Conservation (phyloP, 2,329 filamentous ascomycete genomes). For the Coniochaeta hoffmannii region DNA sequence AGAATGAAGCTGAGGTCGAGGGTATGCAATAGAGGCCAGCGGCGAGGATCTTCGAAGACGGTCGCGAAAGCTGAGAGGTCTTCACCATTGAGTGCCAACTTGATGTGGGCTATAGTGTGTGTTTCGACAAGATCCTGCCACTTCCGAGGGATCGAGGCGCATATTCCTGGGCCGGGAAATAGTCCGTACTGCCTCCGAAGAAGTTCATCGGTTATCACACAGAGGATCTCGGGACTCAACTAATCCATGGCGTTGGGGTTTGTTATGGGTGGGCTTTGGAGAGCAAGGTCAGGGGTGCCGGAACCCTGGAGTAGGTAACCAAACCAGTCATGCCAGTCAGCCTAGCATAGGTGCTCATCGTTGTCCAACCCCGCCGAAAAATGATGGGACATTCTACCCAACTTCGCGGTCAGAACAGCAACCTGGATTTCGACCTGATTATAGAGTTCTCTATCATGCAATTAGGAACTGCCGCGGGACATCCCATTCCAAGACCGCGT, state of each 20-base stretch:
- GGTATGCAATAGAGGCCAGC: neutral
- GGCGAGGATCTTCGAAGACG: neutral
- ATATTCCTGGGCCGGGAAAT: neutral
- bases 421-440: too few species aligned
- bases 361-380: too few species aligned
- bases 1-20: neutral
- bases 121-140: neutral
- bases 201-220: neutral
- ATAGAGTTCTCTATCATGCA: too few species aligned
- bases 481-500: too few species aligned
- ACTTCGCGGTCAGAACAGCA: too few species aligned
- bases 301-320: too few species aligned
- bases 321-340: too few species aligned
- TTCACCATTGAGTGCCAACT: neutral
- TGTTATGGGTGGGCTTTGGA: too few species aligned
- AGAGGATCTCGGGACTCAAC: neutral
- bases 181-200: neutral
- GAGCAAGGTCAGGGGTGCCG: too few species aligned
- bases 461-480: too few species aligned
- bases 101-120: neutral
- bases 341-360: too few species aligned
- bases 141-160: neutral
- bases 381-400: too few species aligned
- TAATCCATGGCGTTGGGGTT: neutral
- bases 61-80: neutral